phyloP scores from a whole-genome alignment of 805 yeast genomes.

The Hanseniaspora hatyaiensis region DNA sequence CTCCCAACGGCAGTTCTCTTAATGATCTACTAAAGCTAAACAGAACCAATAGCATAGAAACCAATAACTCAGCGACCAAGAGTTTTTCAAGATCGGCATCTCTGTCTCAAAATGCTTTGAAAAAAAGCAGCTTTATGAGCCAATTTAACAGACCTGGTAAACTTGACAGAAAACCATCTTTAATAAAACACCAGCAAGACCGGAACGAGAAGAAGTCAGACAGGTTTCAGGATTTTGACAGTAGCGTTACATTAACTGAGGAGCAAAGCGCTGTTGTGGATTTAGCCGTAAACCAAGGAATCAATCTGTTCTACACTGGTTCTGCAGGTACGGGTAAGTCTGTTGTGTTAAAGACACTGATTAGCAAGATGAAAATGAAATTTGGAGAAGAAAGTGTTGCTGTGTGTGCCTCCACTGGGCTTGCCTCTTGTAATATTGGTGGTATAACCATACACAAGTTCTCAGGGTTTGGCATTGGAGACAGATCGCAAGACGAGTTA shows the following conservation, averaged over 20 bases:
- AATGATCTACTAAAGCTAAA: constrained; percentile 10
- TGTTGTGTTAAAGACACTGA: constrained; percentile 56
- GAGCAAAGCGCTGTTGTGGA: constrained; percentile 47
- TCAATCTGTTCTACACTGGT: constrained; percentile 79
- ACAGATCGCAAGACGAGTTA: constrained; percentile 38
- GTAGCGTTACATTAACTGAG: constrained; percentile 19
- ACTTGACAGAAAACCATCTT: neutral
- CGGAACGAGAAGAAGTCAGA: neutral
- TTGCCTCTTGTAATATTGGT: constrained; percentile 73
- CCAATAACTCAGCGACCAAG: neutral
- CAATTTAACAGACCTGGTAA: constrained; percentile 7
- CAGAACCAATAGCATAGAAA: constrained; percentile 1
- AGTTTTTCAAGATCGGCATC: neutral
- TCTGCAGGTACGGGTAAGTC: constrained; percentile 99
- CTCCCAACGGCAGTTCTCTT: constrained; percentile 6
- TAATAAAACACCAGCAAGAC: neutral
- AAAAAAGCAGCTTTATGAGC: neutral
- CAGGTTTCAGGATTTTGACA: neutral
- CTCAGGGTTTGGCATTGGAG: constrained; percentile 67
- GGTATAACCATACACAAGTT: constrained; percentile 69
- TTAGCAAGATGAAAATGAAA: constrained; percentile 38
- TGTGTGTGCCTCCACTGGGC: constrained; percentile 74
- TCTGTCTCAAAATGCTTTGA: neutral
- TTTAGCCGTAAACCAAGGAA: constrained; percentile 38
- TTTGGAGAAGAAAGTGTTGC: constrained; percentile 46